Conservation (phyloP, 2,329 filamentous ascomycete species). For the Zalaria sp. region DNA sequence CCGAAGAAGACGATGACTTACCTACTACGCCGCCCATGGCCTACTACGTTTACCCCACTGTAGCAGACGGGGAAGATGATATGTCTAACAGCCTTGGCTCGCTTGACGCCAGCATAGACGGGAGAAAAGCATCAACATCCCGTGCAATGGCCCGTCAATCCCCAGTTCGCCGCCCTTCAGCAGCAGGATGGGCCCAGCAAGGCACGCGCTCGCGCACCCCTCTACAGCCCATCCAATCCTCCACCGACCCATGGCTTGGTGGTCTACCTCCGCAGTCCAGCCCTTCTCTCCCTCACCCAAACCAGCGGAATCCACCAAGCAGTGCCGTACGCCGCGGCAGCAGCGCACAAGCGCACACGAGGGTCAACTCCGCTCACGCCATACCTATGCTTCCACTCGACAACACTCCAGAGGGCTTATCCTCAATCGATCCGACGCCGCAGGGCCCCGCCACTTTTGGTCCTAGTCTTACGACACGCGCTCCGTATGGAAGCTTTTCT, state of each 20-base stretch:
- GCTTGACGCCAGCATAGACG: background rate
- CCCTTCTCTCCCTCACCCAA: slow-evolving; percentile 1
- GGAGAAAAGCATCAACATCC: no score
- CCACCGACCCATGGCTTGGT: slow-evolving; percentile 14
- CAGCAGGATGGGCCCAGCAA: background rate
- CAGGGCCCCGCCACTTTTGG: slow-evolving; percentile 15
- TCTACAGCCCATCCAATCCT: slow-evolving; percentile 12
- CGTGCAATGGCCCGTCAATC: no score
- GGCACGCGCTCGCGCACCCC: background rate
- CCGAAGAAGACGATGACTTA: slow-evolving; percentile 25
- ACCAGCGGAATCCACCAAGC: background rate
- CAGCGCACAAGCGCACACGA: slow-evolving; percentile 18
- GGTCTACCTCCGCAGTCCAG: slow-evolving; percentile 2
- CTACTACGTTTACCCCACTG: background rate
- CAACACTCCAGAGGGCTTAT: slow-evolving; percentile 11
- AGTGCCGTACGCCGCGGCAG: background rate
- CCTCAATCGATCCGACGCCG: slow-evolving; percentile 8
- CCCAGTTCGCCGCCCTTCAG: no score
- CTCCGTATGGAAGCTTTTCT: slow-evolving; percentile 8
- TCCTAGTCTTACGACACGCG: slow-evolving; percentile 11
- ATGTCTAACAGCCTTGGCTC: background rate
- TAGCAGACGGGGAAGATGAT: background rate
- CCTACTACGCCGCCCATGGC: background rate
- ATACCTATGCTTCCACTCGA: slow-evolving; percentile 19
- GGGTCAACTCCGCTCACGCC: slow-evolving; percentile 22